These are phyloP conservation scores for Tolypocladium guangdongense DNA, from an alignment of 2,329 filamentous ascomycete genomes.

Conservation along the genomic window DNA sequence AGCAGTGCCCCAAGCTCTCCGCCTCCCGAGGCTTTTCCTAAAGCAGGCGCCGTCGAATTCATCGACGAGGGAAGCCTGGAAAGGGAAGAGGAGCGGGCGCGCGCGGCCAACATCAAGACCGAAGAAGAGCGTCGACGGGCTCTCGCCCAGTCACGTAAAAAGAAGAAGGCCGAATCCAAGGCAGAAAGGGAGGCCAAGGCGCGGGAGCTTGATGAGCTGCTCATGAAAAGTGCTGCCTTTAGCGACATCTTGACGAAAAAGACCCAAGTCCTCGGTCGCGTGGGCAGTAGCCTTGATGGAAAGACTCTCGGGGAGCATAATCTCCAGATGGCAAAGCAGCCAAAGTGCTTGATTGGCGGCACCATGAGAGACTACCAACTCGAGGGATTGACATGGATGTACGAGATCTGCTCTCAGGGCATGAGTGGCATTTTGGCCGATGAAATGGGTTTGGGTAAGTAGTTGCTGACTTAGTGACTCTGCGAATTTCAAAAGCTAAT, in stretches of 20 bases:
- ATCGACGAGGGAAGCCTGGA: constrained; percentile 16
- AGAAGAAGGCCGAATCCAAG: constrained; percentile 40
- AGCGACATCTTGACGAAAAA: constrained; percentile 53
- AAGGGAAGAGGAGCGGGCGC: constrained; percentile 25
- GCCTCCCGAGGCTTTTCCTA: constrained; percentile 12
- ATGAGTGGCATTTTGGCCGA: constrained; percentile 87
- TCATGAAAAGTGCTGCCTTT: constrained; percentile 49
- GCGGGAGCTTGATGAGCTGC: constrained; percentile 45
- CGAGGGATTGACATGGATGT: constrained; percentile 93
- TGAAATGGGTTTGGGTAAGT: constrained; percentile 72
- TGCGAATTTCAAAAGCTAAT: too few relatives aligned
- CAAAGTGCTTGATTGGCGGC: constrained; percentile 72
- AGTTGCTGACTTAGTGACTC: too few relatives aligned
- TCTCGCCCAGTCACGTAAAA: constrained; percentile 25
- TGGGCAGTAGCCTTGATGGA: constrained; percentile 49
- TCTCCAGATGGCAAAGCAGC: constrained; percentile 73
- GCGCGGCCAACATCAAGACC: constrained; percentile 29
- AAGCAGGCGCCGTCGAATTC: constrained; percentile 8
- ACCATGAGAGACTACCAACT: constrained; percentile 92
- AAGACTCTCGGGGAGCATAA: constrained; percentile 52
- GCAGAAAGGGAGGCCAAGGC: constrained; percentile 47
- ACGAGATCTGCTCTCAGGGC: constrained; percentile 67
- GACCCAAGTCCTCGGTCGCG: constrained; percentile 50
- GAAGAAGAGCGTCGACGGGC: constrained; percentile 36
- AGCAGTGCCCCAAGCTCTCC: constrained; percentile 29